Evolutionary conservation across 768 basidiomycete genomes (phyloP).

Genomic region (Steccherinum ochraceum): DNA sequence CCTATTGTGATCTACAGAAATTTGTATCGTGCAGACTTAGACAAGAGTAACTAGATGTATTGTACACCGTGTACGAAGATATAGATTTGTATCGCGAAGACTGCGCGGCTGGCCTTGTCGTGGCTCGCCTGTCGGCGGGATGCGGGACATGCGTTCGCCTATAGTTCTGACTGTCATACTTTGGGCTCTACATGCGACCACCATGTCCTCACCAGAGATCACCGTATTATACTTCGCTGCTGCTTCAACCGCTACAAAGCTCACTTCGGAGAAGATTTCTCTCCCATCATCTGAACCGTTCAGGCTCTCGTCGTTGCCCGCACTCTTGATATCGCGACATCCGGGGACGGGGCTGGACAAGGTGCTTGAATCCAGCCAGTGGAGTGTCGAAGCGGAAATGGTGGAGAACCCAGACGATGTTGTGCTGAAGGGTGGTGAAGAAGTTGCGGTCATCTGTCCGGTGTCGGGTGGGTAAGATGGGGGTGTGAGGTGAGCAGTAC

Average conservation of each 20-base stretch:
- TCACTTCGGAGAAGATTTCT: conserved; percentile 44
- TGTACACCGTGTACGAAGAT: too few relatives aligned
- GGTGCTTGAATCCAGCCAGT: conserved; percentile 55
- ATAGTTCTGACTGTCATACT: too few relatives aligned
- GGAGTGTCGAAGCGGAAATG: conserved; percentile 83
- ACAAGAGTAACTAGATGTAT: too few relatives aligned
- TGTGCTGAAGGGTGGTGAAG: conserved; percentile 61
- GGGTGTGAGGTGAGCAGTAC: neutral
- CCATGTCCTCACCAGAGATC: conserved; percentile 19
- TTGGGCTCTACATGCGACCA: too few relatives aligned
- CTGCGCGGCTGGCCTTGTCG: too few relatives aligned
- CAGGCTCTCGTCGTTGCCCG: conserved; percentile 43
- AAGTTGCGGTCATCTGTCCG: conserved; percentile 75
- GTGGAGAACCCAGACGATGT: conserved; percentile 48
- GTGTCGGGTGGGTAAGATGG: conserved; percentile 63
- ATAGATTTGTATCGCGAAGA: too few relatives aligned
- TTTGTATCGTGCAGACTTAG: too few relatives aligned
- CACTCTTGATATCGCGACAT: conserved; percentile 48
- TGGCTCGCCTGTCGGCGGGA: too few relatives aligned
- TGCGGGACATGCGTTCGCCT: too few relatives aligned
- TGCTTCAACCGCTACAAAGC: conserved; percentile 65
- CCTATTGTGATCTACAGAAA: too few relatives aligned
- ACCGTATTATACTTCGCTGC: conserved; percentile 51
- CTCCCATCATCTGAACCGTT: conserved; percentile 38
- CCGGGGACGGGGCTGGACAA: conserved; percentile 36